Evolutionary conservation across 441 rosid species (phyloP).

Genomic region (Bocquillonia castaneifolia): DNA sequence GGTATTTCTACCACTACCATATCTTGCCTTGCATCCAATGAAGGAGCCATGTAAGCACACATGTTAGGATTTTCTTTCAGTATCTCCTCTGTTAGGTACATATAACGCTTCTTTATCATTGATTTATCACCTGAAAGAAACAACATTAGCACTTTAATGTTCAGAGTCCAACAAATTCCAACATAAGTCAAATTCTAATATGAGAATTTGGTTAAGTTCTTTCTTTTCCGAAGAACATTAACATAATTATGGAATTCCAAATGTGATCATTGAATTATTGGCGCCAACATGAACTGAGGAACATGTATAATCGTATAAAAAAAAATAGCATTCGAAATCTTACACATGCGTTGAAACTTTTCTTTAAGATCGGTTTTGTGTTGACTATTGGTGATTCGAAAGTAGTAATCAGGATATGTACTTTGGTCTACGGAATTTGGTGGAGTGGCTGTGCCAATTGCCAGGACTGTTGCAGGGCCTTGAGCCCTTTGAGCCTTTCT

Average conservation of each 20-base stretch:
- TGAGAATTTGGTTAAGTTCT: too few species aligned
- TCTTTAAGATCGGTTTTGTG: slow-evolving; percentile 39
- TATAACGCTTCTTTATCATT: slow-evolving; percentile 39
- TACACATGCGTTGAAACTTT: slow-evolving; percentile 47
- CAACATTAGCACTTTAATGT: neutral
- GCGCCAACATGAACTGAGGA: too few species aligned
- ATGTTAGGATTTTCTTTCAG: slow-evolving; percentile 36
- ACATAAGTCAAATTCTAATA: too few species aligned
- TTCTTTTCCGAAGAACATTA: too few species aligned
- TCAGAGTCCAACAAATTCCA: too few species aligned
- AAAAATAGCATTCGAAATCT: neutral
- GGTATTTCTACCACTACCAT: slow-evolving; percentile 39
- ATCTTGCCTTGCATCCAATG: slow-evolving; percentile 45
- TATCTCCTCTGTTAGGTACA: slow-evolving; percentile 39
- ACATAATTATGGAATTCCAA: too few species aligned
- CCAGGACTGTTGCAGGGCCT: slow-evolving; percentile 41
- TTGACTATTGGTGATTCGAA: slow-evolving; percentile 39
- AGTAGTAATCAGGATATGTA: slow-evolving; percentile 37
- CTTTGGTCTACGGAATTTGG: slow-evolving; percentile 34
- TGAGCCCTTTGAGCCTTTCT: slow-evolving; percentile 34
- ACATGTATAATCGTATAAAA: too few species aligned
- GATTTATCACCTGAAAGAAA: slow-evolving; percentile 38
- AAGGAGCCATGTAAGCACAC: slow-evolving; percentile 35
- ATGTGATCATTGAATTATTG: too few species aligned
- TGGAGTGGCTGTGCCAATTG: slow-evolving; percentile 40